Evolutionary conservation across 148 eudicot genomes (phyloP).

Genomic region (Drosera capensis): DNA sequence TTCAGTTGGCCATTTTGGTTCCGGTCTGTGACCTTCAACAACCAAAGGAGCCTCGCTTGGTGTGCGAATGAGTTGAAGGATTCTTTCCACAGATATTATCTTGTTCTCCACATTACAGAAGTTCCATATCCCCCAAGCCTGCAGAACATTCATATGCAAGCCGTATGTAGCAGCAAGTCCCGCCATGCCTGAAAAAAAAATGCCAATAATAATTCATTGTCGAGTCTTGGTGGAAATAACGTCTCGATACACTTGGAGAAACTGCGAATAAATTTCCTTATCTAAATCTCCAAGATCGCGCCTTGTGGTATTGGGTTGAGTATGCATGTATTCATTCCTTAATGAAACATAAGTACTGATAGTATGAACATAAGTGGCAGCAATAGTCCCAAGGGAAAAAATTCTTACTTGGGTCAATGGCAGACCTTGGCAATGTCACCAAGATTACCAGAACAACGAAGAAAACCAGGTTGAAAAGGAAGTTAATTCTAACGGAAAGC

Average conservation of each 20-base stretch:
- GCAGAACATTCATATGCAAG: conserved; percentile 59
- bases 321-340: too few relatives aligned
- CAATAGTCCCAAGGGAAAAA: conserved; percentile 4
- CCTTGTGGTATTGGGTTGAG: too few relatives aligned
- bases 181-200: conserved; percentile 44
- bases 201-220: too few relatives aligned
- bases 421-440: conserved; percentile 64
- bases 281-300: too few relatives aligned
- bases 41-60: conserved; percentile 70
- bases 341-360: too few relatives aligned
- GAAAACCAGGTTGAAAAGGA: conserved; percentile 74
- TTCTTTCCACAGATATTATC: conserved; percentile 87
- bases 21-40: conserved; percentile 41
- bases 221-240: too few relatives aligned
- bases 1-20: conserved; percentile 54
- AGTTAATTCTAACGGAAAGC: conserved; percentile 69
- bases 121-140: conserved; percentile 98
- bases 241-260: too few relatives aligned
- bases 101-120: conserved; percentile 91
- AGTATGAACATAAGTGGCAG: too few relatives aligned
- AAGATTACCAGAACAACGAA: conserved; percentile 63
- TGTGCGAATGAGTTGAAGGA: conserved; percentile 46
- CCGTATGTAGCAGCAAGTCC: conserved; percentile 90
- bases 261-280: too few relatives aligned
- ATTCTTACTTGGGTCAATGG: conserved; percentile 75